Percentiles rank a stretch among this genome's conserved stretches.
Evolutionary conservation across 139 green algal genomes (phyloP).

Genomic region (Coelastrella sp.): DNA sequence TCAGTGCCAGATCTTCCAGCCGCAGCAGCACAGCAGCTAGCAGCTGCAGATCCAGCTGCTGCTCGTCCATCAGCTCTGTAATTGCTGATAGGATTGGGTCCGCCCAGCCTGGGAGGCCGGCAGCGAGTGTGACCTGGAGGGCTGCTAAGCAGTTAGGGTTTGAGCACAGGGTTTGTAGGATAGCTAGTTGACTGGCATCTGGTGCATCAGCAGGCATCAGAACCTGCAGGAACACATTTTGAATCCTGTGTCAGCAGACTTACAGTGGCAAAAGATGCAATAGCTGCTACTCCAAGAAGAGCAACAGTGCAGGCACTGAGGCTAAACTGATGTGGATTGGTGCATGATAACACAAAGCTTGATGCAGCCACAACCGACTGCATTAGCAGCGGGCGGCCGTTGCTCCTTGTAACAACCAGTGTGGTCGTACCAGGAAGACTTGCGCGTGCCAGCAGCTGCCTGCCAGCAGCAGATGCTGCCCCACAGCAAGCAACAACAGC

Average conservation of each 20-base stretch:
- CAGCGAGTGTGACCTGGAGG: neutral
- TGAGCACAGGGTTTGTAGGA: slow-evolving; percentile 26
- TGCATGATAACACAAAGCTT: no score
- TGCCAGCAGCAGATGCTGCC: no score
- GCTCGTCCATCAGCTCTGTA: neutral
- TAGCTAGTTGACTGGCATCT: slow-evolving; percentile 14
- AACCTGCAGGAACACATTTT: neutral
- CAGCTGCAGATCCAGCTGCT: slow-evolving; percentile 33
- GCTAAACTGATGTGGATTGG: no score
- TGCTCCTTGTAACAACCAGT: no score
- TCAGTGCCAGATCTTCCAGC: slow-evolving; percentile 10
- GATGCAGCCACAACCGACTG: no score
- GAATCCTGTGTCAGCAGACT: no score
- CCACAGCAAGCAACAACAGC: neutral
- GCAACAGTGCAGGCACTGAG: no score
- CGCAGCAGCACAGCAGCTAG: slow-evolving; percentile 3
- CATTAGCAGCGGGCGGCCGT: no score
- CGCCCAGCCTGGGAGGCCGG: slow-evolving; percentile 11
- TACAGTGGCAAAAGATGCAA: no score
- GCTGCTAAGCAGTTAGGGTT: slow-evolving; percentile 30
- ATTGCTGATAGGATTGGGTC: slow-evolving; percentile 28
- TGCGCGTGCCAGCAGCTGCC: no score
- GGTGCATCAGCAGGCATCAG: slow-evolving; percentile 29
- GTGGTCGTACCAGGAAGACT: no score
- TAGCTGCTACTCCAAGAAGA: no score